Percentiles rank a stretch among this genome's conserved stretches.
Evolutionary conservation across 1,284 basidiomycete species (phyloP).

Genomic region (Ceraceosorus guamensis): DNA sequence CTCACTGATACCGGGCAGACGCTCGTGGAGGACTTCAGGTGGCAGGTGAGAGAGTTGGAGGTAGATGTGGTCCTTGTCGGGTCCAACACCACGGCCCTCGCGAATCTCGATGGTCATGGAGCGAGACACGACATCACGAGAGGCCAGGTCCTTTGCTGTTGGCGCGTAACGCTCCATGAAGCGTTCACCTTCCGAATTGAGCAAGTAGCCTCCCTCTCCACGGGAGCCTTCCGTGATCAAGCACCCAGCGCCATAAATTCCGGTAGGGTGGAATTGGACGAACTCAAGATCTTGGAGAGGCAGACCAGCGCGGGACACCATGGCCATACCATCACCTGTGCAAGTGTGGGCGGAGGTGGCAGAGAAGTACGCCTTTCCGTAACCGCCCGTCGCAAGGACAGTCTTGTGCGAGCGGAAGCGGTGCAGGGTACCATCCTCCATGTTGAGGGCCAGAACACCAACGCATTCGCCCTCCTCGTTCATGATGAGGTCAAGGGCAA

Average conservation of each 20-base stretch:
- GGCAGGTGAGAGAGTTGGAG: slow-evolving; percentile 96
- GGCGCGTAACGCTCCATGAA: slow-evolving; percentile 99
- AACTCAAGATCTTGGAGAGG: slow-evolving; percentile 97
- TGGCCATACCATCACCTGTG: slow-evolving; percentile 97
- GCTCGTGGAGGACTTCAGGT: slow-evolving; percentile 89
- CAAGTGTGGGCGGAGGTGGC: slow-evolving; percentile 99
- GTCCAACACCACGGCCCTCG: slow-evolving; percentile 96
- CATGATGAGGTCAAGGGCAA: slow-evolving; percentile 93
- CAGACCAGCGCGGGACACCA: slow-evolving; percentile 93
- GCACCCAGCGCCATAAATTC: slow-evolving; percentile 98
- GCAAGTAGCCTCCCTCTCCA: slow-evolving; percentile 96
- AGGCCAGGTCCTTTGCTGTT: slow-evolving; percentile 97
- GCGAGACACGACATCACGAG: slow-evolving; percentile 97
- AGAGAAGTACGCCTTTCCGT: slow-evolving; percentile 97
- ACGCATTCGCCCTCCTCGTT: slow-evolving; percentile 90
- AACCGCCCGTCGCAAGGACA: slow-evolving; percentile 95
- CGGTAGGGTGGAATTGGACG: slow-evolving; percentile 99
- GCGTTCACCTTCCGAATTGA: slow-evolving; percentile 98
- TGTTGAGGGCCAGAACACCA: slow-evolving; percentile 96
- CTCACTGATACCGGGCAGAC: slow-evolving; percentile 98
- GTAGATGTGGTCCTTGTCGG: slow-evolving; percentile 96
- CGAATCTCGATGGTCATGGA: slow-evolving; percentile 99
- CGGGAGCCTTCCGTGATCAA: slow-evolving; percentile 98
- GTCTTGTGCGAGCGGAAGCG: slow-evolving; percentile 98
- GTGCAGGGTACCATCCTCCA: slow-evolving; percentile 98